Evolutionary conservation across 208 protist species (phyloP), one percentile per base, ranked within the genome.

Genomic region (Crithidia acanthocephali): DNA sequence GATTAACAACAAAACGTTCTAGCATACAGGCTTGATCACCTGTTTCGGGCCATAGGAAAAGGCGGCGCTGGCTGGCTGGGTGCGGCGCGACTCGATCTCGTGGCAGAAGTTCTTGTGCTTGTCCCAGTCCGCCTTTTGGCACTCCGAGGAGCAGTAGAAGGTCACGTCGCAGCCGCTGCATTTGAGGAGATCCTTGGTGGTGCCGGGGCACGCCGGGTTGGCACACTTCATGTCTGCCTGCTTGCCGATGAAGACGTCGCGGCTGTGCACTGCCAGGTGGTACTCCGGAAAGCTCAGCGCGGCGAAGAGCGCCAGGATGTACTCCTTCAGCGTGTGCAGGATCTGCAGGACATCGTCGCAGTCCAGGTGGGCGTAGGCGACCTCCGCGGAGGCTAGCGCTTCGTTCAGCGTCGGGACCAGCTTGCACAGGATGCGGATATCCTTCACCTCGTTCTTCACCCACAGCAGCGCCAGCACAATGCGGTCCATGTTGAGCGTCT

Each of bases 81-180:
- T 64, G 32, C 83, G 80, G 15, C 88, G 75, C 13, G 74, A 84
- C 63, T 86, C 80, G 62, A 93, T 91, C 44, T 94, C 89, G 33
- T 81, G 79, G 63, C 89, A 94, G 37, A 91, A 84, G 40, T 71
- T 76, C 40, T 87, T 87, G 69, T 94, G 89, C 48, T 78, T 83
- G 50, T 95, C 83, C 86, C 86, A 95, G 72, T 95, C 83, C 27
- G 83, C 80, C 68, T 85, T 84, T 55, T 92, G 89, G 74, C 89
- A 95, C 37, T 79, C 74, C 22, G 85, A 62, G 44, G 74, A 87
- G 79, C 89, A 95, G 74, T 95, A 95, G 75, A 86, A 95, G 28
- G 86, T 91, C 27, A 85, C 77, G 56, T 88, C 79, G 63, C 89
- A 95, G 48, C 85, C 89, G 68, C 84, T 87, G 77, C 89, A 95